phyloP scores from a whole-genome alignment of 495 filamentous ascomycete species.

The Lophiostoma macrostomum region DNA sequence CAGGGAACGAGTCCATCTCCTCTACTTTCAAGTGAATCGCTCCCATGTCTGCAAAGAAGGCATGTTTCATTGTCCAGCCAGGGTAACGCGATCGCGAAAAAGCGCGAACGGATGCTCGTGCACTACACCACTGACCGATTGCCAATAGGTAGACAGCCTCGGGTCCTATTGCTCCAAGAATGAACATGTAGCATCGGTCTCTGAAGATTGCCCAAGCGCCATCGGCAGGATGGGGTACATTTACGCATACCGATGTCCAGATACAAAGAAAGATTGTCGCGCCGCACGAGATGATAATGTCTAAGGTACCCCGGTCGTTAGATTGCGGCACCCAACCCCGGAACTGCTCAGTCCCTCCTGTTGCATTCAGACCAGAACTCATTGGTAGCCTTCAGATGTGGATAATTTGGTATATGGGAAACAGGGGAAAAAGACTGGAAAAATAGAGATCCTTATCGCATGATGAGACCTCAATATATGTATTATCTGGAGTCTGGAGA shows the following conservation, averaged over 20 bases:
- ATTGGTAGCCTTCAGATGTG: too few relatives aligned
- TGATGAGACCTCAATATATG: too few relatives aligned
- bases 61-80: conserved; percentile 38
- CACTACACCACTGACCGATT: conserved; percentile 41
- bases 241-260: conserved; percentile 28
- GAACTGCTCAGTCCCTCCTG: too few relatives aligned
- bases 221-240: conserved; percentile 12
- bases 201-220: conserved; percentile 13
- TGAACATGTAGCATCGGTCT: conserved; percentile 36
- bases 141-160: conserved; percentile 41
- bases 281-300: conserved; percentile 19
- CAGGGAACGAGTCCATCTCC: conserved; percentile 33
- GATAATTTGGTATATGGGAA: too few relatives aligned
- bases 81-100: neutral
- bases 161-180: conserved; percentile 38
- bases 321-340: too few relatives aligned
- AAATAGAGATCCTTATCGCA: too few relatives aligned
- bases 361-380: too few relatives aligned
- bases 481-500: too few relatives aligned
- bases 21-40: conserved; percentile 31
- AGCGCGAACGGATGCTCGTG: conserved; percentile 35
- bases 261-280: conserved; percentile 22
- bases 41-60: conserved; percentile 43
- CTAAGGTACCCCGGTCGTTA: too few relatives aligned
- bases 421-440: too few relatives aligned